A percentile compares a stretch with the other conserved stretches of the same genome.
These are phyloP conservation scores for Dictyostelium firmibasis DNA, from an alignment of 78 protist genomes.

Conservation along the genomic window DNA sequence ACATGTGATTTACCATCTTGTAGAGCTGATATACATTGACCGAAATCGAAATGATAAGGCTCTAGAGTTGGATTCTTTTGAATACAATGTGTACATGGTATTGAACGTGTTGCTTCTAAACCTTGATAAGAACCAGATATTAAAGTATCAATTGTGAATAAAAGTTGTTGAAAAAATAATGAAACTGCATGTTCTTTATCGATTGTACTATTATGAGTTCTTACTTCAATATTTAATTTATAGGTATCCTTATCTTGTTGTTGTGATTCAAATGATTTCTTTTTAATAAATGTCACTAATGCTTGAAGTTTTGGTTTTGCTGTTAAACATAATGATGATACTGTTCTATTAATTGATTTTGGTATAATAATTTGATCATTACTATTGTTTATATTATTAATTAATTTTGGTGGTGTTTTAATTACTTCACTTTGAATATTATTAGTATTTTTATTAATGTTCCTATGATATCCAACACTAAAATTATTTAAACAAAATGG, in stretches of 20 bases:
- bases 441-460: too few species aligned
- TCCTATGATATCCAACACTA: neutral
- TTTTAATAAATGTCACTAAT: constrained; percentile 49
- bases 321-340: neutral
- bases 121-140: constrained; percentile 21
- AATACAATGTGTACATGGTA: constrained; percentile 79
- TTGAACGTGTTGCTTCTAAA: neutral
- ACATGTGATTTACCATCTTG: constrained; percentile 49
- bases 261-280: constrained; percentile 26
- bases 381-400: neutral
- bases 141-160: constrained; percentile 60
- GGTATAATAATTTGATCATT: neutral
- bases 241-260: constrained; percentile 20
- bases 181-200: constrained; percentile 25
- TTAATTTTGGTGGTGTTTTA: neutral
- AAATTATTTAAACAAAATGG: neutral
- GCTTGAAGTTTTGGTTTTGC: constrained; percentile 13
- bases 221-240: constrained; percentile 50
- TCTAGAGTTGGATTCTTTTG: constrained; percentile 9
- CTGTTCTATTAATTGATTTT: neutral
- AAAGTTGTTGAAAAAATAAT: constrained; percentile 25
- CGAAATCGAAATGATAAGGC: constrained; percentile 52
- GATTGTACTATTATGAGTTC: neutral
- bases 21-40: constrained; percentile 25
- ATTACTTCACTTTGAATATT: neutral